phyloP scores from a whole-genome alignment of 2,329 filamentous ascomycete genomes.

The Pseudocercospora eumusae region DNA sequence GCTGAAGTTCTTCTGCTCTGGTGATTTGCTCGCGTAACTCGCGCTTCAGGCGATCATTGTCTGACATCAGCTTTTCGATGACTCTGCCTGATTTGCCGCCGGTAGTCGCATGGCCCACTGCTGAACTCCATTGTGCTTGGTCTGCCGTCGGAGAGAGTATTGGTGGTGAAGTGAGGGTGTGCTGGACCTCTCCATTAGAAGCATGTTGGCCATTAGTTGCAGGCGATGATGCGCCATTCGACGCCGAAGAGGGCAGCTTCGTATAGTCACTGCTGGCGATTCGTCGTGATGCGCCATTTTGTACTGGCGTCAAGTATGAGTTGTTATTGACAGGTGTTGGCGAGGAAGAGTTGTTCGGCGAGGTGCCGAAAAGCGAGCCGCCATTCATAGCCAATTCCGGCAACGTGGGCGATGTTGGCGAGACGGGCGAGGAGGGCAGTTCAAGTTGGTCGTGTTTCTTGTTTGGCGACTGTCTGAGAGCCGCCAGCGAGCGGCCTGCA shows the following conservation, averaged over 20 bases:
- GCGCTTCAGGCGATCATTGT: constrained; percentile 75
- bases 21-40: constrained; percentile 55
- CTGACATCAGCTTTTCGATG: constrained; percentile 78
- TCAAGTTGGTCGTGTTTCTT: background rate
- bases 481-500: constrained; percentile 10
- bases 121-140: constrained; percentile 60
- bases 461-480: constrained; percentile 1
- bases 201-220: constrained; percentile 2
- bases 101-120: constrained; percentile 64
- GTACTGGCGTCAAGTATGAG: constrained; percentile 20
- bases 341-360: constrained; percentile 12
- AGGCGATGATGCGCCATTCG: constrained; percentile 9
- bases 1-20: constrained; percentile 67
- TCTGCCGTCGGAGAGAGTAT: constrained; percentile 21
- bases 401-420: constrained; percentile 11
- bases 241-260: constrained; percentile 2
- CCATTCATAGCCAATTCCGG: constrained; percentile 27
- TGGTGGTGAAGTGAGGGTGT: constrained; percentile 20
- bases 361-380: constrained; percentile 13
- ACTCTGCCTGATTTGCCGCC: constrained; percentile 72
- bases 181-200: constrained; percentile 18
- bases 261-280: constrained; percentile 19
- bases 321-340: constrained; percentile 8
- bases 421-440: constrained; percentile 7
- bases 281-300: constrained; percentile 24